A percentile compares a stretch with the other conserved stretches of the same genome.
Conservation (phyloP, 345 rosid species). For the Mangifera indica region DNA sequence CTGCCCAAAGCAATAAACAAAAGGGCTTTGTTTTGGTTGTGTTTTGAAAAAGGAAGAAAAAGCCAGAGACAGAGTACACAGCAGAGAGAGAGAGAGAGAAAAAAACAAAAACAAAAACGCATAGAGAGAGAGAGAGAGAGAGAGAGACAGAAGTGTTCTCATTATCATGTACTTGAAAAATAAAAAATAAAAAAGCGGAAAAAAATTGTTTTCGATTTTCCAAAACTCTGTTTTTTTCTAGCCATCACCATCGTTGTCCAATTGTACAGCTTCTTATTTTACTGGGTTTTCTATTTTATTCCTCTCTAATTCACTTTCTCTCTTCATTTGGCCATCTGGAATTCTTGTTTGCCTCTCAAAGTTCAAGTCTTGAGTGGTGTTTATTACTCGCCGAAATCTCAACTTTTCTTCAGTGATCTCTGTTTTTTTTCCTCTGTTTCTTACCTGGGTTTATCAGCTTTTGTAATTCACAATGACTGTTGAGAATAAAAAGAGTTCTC, state of each 20-base stretch:
- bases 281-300: constrained; percentile 13
- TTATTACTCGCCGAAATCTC: neutral
- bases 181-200: neutral
- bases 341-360: constrained; percentile 21
- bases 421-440: constrained; percentile 20
- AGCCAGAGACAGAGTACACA: constrained; percentile 28
- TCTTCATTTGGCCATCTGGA: constrained; percentile 16
- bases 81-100: constrained; percentile 20
- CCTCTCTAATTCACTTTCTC: neutral
- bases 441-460: constrained; percentile 17
- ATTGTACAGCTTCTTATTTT: constrained; percentile 26
- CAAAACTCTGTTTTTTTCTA: constrained; percentile 21
- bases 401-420: constrained; percentile 17
- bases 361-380: neutral
- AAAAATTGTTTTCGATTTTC: constrained; percentile 7
- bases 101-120: neutral
- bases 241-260: constrained; percentile 44
- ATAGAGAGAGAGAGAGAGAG: constrained; percentile 9
- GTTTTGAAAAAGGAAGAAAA: constrained; percentile 17
- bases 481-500: constrained; percentile 30
- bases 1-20: constrained; percentile 2
- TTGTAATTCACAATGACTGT: constrained; percentile 35
- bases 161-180: constrained; percentile 6
- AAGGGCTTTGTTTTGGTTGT: constrained; percentile 17
- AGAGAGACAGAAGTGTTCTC: neutral